These are phyloP conservation scores for Tricholoma matsutake DNA, from an alignment of 768 basidiomycete genomes.

Conservation along the genomic window DNA sequence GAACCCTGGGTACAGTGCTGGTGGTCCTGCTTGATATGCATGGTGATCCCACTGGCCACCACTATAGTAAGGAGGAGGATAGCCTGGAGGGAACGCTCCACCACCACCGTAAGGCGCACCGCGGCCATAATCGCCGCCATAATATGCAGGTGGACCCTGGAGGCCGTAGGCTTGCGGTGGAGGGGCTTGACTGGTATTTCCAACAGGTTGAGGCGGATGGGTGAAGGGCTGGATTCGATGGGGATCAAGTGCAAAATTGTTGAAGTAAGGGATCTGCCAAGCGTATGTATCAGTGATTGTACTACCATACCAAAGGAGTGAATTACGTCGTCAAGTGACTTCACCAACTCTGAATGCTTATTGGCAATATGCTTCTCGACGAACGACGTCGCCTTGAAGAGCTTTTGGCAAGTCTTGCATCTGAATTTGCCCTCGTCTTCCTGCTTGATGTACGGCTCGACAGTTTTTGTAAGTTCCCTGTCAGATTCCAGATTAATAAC, in stretches of 20 bases:
- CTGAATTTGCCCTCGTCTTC: slow-evolving; percentile 97
- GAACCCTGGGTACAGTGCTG: slow-evolving; percentile 34
- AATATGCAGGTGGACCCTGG: slow-evolving; percentile 52
- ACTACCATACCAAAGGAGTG: slow-evolving; percentile 5
- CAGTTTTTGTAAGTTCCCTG: slow-evolving; percentile 80
- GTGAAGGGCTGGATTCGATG: slow-evolving; percentile 85
- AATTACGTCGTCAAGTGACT: slow-evolving; percentile 78
- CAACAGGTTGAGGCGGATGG: slow-evolving; percentile 66
- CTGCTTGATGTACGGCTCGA: slow-evolving; percentile 82
- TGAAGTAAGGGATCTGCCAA: slow-evolving; percentile 80
- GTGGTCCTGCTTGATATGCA: slow-evolving; percentile 37
- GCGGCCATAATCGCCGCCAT: slow-evolving; percentile 35
- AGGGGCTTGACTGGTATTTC: slow-evolving; percentile 64
- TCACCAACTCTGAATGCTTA: slow-evolving; percentile 88
- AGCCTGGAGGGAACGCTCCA: slow-evolving; percentile 32
- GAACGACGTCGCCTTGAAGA: slow-evolving; percentile 96
- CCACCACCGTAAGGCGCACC: slow-evolving; percentile 33
- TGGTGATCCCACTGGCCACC: slow-evolving; percentile 43
- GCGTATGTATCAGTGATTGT: slow-evolving; percentile 10
- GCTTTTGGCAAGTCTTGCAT: slow-evolving; percentile 94
- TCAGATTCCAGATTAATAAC: slow-evolving; percentile 9
- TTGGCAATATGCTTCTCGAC: slow-evolving; percentile 97
- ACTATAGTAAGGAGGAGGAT: slow-evolving; percentile 43
- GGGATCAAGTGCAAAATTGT: slow-evolving; percentile 95
- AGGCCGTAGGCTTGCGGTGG: slow-evolving; percentile 87